Evolutionary conservation across 768 basidiomycete species (phyloP).

Genomic region (Arthromyces matolae): DNA sequence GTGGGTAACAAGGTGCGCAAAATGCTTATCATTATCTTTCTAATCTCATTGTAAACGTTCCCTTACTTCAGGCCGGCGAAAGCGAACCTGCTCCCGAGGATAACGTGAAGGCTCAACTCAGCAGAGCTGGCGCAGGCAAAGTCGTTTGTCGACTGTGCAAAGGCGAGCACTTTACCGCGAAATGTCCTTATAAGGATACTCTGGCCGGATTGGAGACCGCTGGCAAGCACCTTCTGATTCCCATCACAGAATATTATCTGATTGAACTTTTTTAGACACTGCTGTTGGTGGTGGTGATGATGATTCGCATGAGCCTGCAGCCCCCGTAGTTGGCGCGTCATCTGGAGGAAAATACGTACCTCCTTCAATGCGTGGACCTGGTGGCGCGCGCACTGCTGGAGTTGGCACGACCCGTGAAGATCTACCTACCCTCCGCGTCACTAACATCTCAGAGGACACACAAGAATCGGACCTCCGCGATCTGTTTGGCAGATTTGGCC

Average conservation of each 20-base stretch:
- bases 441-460: constrained; percentile 94
- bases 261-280: constrained; percentile 18
- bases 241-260: background rate
- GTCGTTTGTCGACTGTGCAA: constrained; percentile 92
- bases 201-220: constrained; percentile 69
- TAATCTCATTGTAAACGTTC: too few species aligned
- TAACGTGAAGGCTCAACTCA: constrained; percentile 59
- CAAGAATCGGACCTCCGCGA: constrained; percentile 92
- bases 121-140: constrained; percentile 78
- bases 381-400: constrained; percentile 61
- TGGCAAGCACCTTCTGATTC: constrained; percentile 36
- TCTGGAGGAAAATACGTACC: constrained; percentile 86
- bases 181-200: constrained; percentile 97
- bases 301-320: constrained; percentile 31
- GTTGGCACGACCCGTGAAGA: constrained; percentile 75
- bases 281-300: constrained; percentile 36
- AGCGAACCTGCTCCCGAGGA: constrained; percentile 64
- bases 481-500: constrained; percentile 82
- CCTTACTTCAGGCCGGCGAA: constrained; percentile 48
- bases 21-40: too few species aligned
- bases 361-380: constrained; percentile 77
- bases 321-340: constrained; percentile 35
- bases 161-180: constrained; percentile 96
- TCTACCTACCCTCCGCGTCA: constrained; percentile 93
- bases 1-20: constrained; percentile 58